phyloP scores from a whole-genome alignment of 805 yeast species.

The Candida maltosa region DNA sequence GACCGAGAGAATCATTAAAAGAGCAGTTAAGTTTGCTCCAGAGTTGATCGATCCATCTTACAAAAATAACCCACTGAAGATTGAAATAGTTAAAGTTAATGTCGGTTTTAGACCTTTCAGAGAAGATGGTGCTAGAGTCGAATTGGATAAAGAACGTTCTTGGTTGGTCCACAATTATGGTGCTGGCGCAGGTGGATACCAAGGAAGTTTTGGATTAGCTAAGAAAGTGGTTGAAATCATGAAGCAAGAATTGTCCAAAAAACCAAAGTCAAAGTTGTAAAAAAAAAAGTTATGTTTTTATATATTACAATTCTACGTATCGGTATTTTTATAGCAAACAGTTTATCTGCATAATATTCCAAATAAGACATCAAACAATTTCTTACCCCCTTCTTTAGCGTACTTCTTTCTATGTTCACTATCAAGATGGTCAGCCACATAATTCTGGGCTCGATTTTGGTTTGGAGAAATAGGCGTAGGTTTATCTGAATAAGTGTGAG shows the following conservation, averaged over 20 bases:
- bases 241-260: slow-evolving; percentile 1
- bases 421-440: slow-evolving; percentile 23
- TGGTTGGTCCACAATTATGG: slow-evolving; percentile 65
- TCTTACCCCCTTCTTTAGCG: slow-evolving; percentile 17
- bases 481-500: slow-evolving; percentile 27
- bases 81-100: slow-evolving; percentile 29
- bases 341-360: slow-evolving; percentile 18
- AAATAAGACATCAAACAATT: slow-evolving; percentile 17
- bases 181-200: slow-evolving; percentile 77
- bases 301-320: background rate
- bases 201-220: slow-evolving; percentile 66
- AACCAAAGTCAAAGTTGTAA: slow-evolving; percentile 2
- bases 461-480: slow-evolving; percentile 31
- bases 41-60: slow-evolving; percentile 27
- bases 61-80: slow-evolving; percentile 20
- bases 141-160: slow-evolving; percentile 18
- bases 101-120: slow-evolving; percentile 41
- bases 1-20: slow-evolving; percentile 42
- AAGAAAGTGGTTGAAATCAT: slow-evolving; percentile 31
- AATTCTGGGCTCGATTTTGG: slow-evolving; percentile 24
- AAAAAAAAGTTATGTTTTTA: background rate
- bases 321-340: no score
- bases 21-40: slow-evolving; percentile 44
- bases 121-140: slow-evolving; percentile 33
- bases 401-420: slow-evolving; percentile 34